Evolutionary conservation across 176 grass and related monocot species (phyloP).

Genomic region (Aegilops longissima): DNA sequence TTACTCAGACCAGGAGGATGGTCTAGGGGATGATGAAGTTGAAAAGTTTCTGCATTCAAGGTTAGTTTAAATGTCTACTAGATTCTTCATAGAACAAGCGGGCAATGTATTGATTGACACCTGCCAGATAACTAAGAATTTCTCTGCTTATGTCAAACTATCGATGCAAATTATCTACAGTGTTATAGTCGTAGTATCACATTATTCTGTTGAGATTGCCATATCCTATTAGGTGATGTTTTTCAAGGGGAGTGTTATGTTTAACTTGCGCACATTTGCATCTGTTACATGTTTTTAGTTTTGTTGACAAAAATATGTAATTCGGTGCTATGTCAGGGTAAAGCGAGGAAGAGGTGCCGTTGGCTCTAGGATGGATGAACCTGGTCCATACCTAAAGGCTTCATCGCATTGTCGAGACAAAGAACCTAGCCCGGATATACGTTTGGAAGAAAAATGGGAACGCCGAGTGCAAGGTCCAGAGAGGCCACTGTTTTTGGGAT

Average conservation of each 20-base stretch:
- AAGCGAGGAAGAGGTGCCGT: constrained; percentile 83
- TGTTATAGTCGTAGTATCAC: background rate
- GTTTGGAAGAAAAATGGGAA: constrained; percentile 60
- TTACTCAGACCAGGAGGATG: constrained; percentile 42
- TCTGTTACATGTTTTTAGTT: background rate
- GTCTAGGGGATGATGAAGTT: constrained; percentile 68
- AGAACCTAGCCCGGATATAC: constrained; percentile 25
- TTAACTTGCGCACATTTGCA: background rate
- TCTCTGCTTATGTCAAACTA: background rate
- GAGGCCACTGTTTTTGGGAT: constrained; percentile 61
- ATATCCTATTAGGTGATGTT: constrained; percentile 12
- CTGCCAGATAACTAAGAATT: constrained; percentile 8
- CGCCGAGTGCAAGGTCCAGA: constrained; percentile 59
- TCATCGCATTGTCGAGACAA: constrained; percentile 16
- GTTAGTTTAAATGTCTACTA: constrained; percentile 37
- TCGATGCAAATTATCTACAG: background rate
- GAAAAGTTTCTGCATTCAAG: constrained; percentile 91
- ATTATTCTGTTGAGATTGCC: background rate
- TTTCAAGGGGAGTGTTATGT: background rate
- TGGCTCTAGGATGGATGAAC: constrained; percentile 92
- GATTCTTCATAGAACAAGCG: background rate
- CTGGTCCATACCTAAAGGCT: constrained; percentile 61
- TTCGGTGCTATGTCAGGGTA: constrained; percentile 38
- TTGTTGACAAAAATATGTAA: background rate
- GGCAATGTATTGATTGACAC: background rate